Percentiles rank a stretch among this genome's conserved stretches.
phyloP scores from a whole-genome alignment of 805 yeast genomes.

The Saccharomycopsis sp. region DNA sequence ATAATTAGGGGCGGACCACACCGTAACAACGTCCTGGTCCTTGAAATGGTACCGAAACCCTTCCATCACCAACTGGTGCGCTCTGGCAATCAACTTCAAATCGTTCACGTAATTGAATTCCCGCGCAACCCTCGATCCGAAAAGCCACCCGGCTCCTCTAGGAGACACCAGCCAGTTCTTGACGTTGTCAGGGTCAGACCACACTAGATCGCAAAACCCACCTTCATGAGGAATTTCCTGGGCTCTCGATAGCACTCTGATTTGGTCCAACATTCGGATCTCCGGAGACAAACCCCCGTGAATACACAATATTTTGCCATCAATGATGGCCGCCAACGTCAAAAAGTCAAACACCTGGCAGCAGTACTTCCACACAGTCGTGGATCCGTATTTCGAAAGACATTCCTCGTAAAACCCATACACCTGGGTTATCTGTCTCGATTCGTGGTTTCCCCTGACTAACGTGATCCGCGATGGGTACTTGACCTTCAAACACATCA shows the following conservation, averaged over 20 bases:
- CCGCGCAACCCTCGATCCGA: slow-evolving; percentile 88
- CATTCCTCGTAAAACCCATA: slow-evolving; percentile 98
- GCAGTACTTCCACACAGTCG: slow-evolving; percentile 94
- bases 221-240: slow-evolving; percentile 99
- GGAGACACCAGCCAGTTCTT: slow-evolving; percentile 98
- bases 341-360: slow-evolving; percentile 94
- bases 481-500: slow-evolving; percentile 89
- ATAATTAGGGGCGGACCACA: no score
- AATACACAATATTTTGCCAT: slow-evolving; percentile 89
- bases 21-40: slow-evolving; percentile 94
- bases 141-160: slow-evolving; percentile 98
- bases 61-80: slow-evolving; percentile 98
- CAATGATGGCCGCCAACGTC: slow-evolving; percentile 92
- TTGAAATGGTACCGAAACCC: slow-evolving; percentile 96
- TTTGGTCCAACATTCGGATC: slow-evolving; percentile 94
- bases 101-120: slow-evolving; percentile 96
- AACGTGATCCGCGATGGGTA: slow-evolving; percentile 80
- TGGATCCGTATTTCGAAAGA: slow-evolving; percentile 83
- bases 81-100: slow-evolving; percentile 82
- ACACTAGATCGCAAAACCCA: slow-evolving; percentile 93
- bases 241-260: slow-evolving; percentile 87
- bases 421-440: slow-evolving; percentile 96
- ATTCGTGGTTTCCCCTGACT: slow-evolving; percentile 96
- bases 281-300: slow-evolving; percentile 98
- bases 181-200: slow-evolving; percentile 98